Base-by-base conservation (phyloP, 2,329 filamentous ascomycete genomes). In the Fusarium graminum region DNA sequence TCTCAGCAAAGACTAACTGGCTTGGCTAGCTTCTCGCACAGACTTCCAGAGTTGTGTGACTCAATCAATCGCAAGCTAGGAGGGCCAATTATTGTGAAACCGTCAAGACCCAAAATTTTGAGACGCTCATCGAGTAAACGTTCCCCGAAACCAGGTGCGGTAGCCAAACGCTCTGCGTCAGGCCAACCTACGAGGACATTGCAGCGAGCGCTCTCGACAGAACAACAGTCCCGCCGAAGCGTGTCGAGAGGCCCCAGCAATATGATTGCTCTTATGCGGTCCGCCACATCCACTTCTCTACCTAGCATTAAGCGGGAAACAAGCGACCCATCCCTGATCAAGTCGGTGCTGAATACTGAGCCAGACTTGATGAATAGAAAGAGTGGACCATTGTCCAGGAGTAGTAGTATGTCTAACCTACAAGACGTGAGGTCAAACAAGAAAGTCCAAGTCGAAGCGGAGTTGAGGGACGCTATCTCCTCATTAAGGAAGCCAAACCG, bases 401-500 rank as follows among this genome's bases (percentile, higher is more conserved):
- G 78, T 67, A 82, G 78, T 52, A 84, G 83, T 67, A 80, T 84
- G 64, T 82, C 81, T 28, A 83, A 80, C 34, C 76, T 82, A 29
- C 83, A 83, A 3, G 86, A 88, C 55, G 75, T 80, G 2, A 92
- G 86, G 76, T 82, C 86, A 30, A 87, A 81, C 70, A 91, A 87
- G 75, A 90, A 90, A 73, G 89, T 88, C 4, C 78, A 85, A 22
- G 83, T 92, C 3, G 88, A 92, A 45, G 86, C 88, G 28, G 89
- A 93, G 72, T 78, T 94, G 32, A 86, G 88, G 67, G 86, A 92
- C 59, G 92, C 92, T 10, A 94, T 95, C 47, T 86, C 86, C 7
- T 85, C 88, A 11, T 76, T 94, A 40, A 89, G 91, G 74, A 92
- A 89, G 76, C 92, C 92, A 1, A 93, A 94, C 71, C 86, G 92